Conservation (phyloP, 2,329 filamentous ascomycete genomes). For the Saccharata proteae region DNA sequence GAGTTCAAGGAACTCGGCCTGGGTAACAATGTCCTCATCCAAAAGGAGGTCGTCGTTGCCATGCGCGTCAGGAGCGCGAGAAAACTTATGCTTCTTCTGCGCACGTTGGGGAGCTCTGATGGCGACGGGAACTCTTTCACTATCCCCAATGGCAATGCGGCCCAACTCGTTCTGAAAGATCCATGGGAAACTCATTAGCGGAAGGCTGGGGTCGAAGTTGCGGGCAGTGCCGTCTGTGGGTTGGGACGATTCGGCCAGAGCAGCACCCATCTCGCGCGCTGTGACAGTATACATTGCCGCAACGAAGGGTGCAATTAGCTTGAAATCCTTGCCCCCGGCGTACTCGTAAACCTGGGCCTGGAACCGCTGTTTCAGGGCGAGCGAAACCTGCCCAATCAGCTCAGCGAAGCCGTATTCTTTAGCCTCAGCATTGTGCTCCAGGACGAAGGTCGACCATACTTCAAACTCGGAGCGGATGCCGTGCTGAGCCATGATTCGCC, state of each 20-base stretch:
- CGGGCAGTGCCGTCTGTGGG: slow-evolving; percentile 27
- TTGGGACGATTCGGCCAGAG: slow-evolving; percentile 39
- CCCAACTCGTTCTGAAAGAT: slow-evolving; percentile 65
- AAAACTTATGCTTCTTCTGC: not conserved
- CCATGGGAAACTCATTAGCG: slow-evolving; percentile 91
- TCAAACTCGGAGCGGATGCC: slow-evolving; percentile 83
- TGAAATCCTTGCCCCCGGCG: slow-evolving; percentile 45
- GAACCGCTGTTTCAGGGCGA: slow-evolving; percentile 56
- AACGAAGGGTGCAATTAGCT: slow-evolving; percentile 57
- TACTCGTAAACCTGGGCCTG: slow-evolving; percentile 52
- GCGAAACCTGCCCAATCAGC: slow-evolving; percentile 59
- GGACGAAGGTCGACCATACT: slow-evolving; percentile 74
- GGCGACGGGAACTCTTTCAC: too few species aligned
- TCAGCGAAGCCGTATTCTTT: slow-evolving; percentile 82
- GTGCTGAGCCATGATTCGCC: slow-evolving; percentile 72
- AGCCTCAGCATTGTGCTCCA: slow-evolving; percentile 59
- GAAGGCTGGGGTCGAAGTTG: slow-evolving; percentile 42
- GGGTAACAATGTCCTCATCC: slow-evolving; percentile 1
- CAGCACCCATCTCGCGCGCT: slow-evolving; percentile 52
- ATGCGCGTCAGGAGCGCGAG: not conserved
- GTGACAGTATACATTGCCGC: slow-evolving; percentile 85
- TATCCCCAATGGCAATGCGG: slow-evolving; percentile 45
- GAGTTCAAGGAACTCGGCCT: slow-evolving; percentile 1
- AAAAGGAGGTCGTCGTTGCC: slow-evolving; percentile 1
- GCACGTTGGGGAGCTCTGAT: not conserved